phyloP scores from a whole-genome alignment of 129 eudicot genomes.

The Helichrysum umbraculigerum region DNA sequence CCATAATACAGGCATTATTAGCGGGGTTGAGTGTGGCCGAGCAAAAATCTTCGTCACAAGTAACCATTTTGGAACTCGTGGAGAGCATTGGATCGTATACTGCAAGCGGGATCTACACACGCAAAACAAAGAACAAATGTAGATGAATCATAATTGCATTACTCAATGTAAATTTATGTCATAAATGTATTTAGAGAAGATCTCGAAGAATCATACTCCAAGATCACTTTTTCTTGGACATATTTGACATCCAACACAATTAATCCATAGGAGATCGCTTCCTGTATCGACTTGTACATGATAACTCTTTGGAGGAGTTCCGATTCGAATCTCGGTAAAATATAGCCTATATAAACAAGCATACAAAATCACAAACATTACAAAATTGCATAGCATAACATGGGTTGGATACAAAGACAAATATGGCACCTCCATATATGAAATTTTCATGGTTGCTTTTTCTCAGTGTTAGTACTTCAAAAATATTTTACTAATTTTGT shows the following conservation, averaged over 20 bases:
- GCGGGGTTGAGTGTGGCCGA: constrained; percentile 30
- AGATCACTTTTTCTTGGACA: constrained; percentile 75
- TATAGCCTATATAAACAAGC: constrained; percentile 59
- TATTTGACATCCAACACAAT: constrained; percentile 65
- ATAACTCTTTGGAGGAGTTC: constrained; percentile 68
- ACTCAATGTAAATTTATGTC: background rate
- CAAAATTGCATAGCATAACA: background rate
- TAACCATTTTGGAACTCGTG: constrained; percentile 45
- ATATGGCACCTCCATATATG: background rate
- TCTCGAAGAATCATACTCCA: constrained; percentile 45
- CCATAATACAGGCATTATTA: constrained; percentile 52
- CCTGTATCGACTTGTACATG: constrained; percentile 93
- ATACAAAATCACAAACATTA: background rate
- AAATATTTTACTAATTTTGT: background rate
- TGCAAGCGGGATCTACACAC: constrained; percentile 53
- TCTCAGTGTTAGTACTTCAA: background rate
- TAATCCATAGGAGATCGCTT: constrained; percentile 86
- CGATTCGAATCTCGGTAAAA: constrained; percentile 69
- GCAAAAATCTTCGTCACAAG: constrained; percentile 76
- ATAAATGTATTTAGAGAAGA: background rate
- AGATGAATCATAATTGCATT: background rate
- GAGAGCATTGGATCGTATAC: constrained; percentile 63
- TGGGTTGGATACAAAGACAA: background rate
- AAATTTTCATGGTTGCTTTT: background rate
- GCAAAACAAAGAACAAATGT: background rate